Base-by-base conservation (phyloP, 2,329 filamentous ascomycete species). In the Ceratocystis variospora region DNA sequence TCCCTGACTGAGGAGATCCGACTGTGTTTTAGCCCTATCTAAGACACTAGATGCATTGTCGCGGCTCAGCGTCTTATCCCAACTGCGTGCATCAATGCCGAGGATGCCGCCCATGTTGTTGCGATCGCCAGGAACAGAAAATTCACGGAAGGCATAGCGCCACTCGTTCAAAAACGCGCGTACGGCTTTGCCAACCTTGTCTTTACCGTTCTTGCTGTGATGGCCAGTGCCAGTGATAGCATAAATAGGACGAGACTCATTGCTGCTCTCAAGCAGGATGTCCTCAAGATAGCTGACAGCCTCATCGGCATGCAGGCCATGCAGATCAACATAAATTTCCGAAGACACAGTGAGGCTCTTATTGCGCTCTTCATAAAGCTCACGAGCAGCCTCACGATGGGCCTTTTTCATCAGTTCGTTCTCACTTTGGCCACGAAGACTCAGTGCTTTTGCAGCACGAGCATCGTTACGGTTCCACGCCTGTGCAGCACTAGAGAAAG, bases 381-480 rank as follows among this genome's bases (percentile, higher is more conserved):
- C 87, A 45, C 87, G 85, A 25, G 94, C 94, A 8, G 94, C 94
- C 77, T 97, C 92, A 61, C 94, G 87, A 73, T 99, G 94, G 59
- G 92, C 93, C 78, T 96, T 95, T 70, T 92, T 86, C 94, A 99
- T 99, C 46, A 95, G 82, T 71, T 96, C 90, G 72, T 99, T 97
- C 77, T 99, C 94, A 71, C 90, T 94, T 76, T 97, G 94, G 12
- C 94, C 94, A 37, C 94, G 88, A 59, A 97, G 83, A 72, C 90
- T 96, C 62, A 97, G 83, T 41, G 93, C 93, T 78, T 97, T 97
- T 68, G 94, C 94, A 19, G 94, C 93, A 69, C 94, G 87, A 50
- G 94, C 93, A 75, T 99, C 94, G 72, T 96, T 97, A 67, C 94
- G 88, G 74, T 97, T 96, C 93, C 94, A 99, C 25, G 94, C 94